These are phyloP conservation scores for Pyrenophora tritici-repentis DNA, from an alignment of 2,329 filamentous ascomycete genomes.

Conservation along the genomic window DNA sequence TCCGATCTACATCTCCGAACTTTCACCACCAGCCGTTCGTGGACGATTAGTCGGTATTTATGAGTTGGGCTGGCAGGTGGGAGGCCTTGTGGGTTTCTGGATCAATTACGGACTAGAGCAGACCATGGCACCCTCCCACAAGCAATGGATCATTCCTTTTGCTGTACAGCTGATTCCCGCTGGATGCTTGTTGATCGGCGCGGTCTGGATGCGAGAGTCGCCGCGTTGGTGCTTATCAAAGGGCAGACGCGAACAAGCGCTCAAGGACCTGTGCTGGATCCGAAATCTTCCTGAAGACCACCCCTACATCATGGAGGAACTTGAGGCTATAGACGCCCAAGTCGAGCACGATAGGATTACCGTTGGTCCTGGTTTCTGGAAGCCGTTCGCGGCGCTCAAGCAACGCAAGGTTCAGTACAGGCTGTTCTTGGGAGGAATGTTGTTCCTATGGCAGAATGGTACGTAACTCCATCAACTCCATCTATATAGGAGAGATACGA, in stretches of 20 bases:
- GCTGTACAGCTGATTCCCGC: slow-evolving; percentile 70
- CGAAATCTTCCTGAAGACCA: slow-evolving; percentile 62
- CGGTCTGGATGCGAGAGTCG: slow-evolving; percentile 51
- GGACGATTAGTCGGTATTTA: slow-evolving; percentile 60
- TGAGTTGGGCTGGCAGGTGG: slow-evolving; percentile 57
- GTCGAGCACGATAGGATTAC: slow-evolving; percentile 66
- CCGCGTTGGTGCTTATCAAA: slow-evolving; percentile 53
- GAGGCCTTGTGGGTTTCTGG: slow-evolving; percentile 41
- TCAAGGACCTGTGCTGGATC: slow-evolving; percentile 64
- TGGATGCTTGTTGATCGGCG: slow-evolving; percentile 59
- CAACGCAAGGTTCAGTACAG: slow-evolving; percentile 66
- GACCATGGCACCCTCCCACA: slow-evolving; percentile 51
- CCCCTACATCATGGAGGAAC: slow-evolving; percentile 74
- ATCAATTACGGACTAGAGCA: slow-evolving; percentile 53
- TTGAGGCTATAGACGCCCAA: slow-evolving; percentile 71
- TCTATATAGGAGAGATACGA: too few species aligned
- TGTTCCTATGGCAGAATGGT: slow-evolving; percentile 82
- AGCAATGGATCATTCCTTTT: slow-evolving; percentile 57
- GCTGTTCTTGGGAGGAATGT: slow-evolving; percentile 72
- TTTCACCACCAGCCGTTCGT: slow-evolving; percentile 63
- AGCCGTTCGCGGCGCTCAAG: slow-evolving; percentile 45
- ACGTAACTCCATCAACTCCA: too few species aligned
- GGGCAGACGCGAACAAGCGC: slow-evolving; percentile 47
- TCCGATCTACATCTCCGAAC: slow-evolving; percentile 65
- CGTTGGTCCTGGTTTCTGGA: slow-evolving; percentile 75